A percentile compares a stretch with the other conserved stretches of the same genome.
phyloP scores from a whole-genome alignment of 306 rosid genomes.

The Pachyrhizus erosus region DNA sequence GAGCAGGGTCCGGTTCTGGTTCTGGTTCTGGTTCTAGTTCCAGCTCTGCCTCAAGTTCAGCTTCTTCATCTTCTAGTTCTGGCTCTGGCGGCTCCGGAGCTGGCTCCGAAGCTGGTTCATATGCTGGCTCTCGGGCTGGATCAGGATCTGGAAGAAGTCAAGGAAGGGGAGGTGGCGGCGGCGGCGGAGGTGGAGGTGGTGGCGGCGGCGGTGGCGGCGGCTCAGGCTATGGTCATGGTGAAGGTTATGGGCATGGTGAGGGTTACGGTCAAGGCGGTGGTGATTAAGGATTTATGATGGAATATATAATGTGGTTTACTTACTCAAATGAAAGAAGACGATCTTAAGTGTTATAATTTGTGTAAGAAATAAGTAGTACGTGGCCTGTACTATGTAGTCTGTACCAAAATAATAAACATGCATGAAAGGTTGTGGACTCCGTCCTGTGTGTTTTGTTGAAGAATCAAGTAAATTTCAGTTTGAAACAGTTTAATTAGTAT shows the following conservation, averaged over 20 bases:
- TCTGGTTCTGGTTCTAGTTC: constrained; percentile 56
- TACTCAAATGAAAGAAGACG: constrained; percentile 20
- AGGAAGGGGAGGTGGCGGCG: constrained; percentile 29
- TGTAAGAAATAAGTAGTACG: constrained; percentile 36
- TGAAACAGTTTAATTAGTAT: neutral
- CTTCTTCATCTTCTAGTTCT: constrained; percentile 54
- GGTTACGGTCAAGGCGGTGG: constrained; percentile 46
- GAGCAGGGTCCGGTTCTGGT: constrained; percentile 55
- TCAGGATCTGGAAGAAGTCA: constrained; percentile 47
- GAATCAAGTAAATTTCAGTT: constrained; percentile 18
- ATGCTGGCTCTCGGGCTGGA: constrained; percentile 64
- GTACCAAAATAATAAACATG: constrained; percentile 13
- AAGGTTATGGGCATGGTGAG: constrained; percentile 47
- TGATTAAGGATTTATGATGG: constrained; percentile 40
- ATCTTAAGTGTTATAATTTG: neutral
- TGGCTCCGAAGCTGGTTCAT: constrained; percentile 43
- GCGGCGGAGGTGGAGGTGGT: neutral
- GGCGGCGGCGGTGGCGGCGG: neutral
- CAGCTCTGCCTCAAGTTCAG: constrained; percentile 57
- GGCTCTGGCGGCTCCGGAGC: constrained; percentile 57
- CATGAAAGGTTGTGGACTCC: constrained; percentile 21
- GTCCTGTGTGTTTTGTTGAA: constrained; percentile 24
- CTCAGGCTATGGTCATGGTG: constrained; percentile 42
- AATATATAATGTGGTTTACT: neutral
- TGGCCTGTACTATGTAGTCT: neutral